phyloP scores from a whole-genome alignment of 2,329 filamentous ascomycete genomes.

The Neofusicoccum ribis region DNA sequence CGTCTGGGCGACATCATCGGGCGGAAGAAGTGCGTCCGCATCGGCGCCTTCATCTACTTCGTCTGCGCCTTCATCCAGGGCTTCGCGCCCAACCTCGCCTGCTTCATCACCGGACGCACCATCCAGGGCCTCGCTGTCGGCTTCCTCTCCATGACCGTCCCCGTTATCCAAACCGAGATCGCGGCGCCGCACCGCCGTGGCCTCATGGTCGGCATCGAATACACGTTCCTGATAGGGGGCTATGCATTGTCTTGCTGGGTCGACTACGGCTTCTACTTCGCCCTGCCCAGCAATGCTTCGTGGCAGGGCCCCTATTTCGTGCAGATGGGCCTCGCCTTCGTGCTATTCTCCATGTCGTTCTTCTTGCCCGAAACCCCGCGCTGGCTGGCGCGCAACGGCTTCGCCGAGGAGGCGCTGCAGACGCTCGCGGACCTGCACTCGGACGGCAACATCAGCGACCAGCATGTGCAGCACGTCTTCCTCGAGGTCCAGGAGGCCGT shows the following conservation, averaged over 20 bases:
- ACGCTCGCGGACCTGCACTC: constrained; percentile 45
- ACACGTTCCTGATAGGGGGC: constrained; percentile 41
- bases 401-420: constrained; percentile 41
- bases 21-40: constrained; percentile 38
- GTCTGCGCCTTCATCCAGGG: constrained; percentile 41
- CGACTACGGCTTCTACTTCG: constrained; percentile 40
- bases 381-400: constrained; percentile 45
- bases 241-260: constrained; percentile 45
- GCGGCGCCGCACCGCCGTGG: constrained; percentile 39
- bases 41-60: constrained; percentile 41
- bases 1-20: constrained; percentile 40
- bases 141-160: constrained; percentile 39
- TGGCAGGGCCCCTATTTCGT: constrained; percentile 37
- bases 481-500: constrained; percentile 42
- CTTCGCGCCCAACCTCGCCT: constrained; percentile 37
- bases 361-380: constrained; percentile 42
- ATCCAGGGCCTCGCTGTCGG: constrained; percentile 39
- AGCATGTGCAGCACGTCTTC: constrained; percentile 39
- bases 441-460: constrained; percentile 35
- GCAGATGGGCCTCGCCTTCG: constrained; percentile 35
- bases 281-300: constrained; percentile 34
- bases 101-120: constrained; percentile 37
- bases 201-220: constrained; percentile 44
- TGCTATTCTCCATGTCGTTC: constrained; percentile 38
- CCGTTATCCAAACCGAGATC: constrained; percentile 41